A percentile compares a stretch with the other conserved stretches of the same genome.
Conservation (phyloP, 345 rosid genomes). For the Eucalyptus sp. region DNA sequence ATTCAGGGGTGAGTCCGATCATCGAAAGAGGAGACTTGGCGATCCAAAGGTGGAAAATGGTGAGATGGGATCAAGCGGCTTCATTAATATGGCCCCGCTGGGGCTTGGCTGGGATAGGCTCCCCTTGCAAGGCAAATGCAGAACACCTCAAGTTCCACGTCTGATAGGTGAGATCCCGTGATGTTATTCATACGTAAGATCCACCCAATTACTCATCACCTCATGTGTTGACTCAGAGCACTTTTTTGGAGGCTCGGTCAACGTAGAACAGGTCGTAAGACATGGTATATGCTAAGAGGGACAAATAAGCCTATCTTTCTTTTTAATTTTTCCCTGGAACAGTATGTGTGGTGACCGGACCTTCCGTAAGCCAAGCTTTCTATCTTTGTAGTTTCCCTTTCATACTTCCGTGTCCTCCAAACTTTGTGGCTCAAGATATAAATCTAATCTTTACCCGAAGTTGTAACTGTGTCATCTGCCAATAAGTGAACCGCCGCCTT, state of each 20-base stretch:
- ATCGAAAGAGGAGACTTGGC: too few species aligned
- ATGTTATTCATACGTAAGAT: background rate
- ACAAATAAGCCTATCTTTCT: background rate
- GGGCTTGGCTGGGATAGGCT: background rate
- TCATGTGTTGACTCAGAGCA: background rate
- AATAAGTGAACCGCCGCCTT: background rate
- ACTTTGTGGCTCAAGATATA: background rate
- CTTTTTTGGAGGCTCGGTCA: background rate
- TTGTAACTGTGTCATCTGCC: background rate
- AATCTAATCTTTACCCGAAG: background rate
- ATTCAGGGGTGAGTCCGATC: too few species aligned
- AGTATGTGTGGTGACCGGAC: background rate
- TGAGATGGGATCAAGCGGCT: background rate
- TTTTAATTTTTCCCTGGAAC: background rate
- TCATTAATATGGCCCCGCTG: background rate
- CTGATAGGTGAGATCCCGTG: background rate
- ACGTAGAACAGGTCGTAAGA: background rate
- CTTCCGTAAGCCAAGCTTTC: background rate
- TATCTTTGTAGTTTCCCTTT: background rate
- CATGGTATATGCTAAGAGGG: background rate
- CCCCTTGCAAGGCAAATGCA: background rate
- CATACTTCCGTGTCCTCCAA: background rate
- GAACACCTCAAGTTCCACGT: background rate
- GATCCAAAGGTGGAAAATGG: too few species aligned
- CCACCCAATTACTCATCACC: background rate